Evolutionary conservation across 1,284 basidiomycete genomes (phyloP), one percentile per base, ranked within the genome.

Genomic region (Rhodotorula sp.): DNA sequence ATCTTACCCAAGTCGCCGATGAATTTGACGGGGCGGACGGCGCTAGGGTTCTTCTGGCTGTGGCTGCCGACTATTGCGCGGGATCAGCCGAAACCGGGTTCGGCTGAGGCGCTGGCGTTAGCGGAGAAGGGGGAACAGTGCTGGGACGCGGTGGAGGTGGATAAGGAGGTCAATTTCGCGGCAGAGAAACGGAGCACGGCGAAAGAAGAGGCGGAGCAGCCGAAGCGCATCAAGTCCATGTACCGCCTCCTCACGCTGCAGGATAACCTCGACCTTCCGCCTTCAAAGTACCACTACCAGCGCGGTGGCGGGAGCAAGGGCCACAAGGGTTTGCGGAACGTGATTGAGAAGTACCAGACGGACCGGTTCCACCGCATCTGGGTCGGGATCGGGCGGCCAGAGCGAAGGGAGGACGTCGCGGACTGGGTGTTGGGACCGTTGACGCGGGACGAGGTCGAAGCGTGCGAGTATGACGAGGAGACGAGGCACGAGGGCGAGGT

Each of bases 341-440:
- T 61, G n/a, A 26, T 70, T 9, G 44, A 37, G 4, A 54, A 55
- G 2, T 57, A 44, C 40, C 40, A 44, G 40, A 44, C 53, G 22
- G 20, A 46, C 24, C 62, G 65, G 10, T 71, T 69, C 26, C 57
- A 61, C 31, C 48, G 69, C 9, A 26, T 74, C 10, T 62, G 69
- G 62, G 24, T 74, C 24, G 72, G 72, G n/a, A 69, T 74, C n/a
- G 72, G 72, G 15, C 62, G 72, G 31, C 72, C 72, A n/a, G 61
- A 54, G 26, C 46, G 54, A 13, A 44, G 60, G 47, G 50, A 31
- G 30, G 46, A 69, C 44, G 72, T 71, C 4, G 64, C 62, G 52
- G 48, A n/a, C 4, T 74, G 59, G 28, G 72, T 74, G 20, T 31
- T 74, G 20, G 52, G 54, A 5, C 65, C 72, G 16, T 22, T 74